These are phyloP conservation scores for Carex pumila DNA, from an alignment of 176 grass and related monocot genomes.

Conservation along the genomic window DNA sequence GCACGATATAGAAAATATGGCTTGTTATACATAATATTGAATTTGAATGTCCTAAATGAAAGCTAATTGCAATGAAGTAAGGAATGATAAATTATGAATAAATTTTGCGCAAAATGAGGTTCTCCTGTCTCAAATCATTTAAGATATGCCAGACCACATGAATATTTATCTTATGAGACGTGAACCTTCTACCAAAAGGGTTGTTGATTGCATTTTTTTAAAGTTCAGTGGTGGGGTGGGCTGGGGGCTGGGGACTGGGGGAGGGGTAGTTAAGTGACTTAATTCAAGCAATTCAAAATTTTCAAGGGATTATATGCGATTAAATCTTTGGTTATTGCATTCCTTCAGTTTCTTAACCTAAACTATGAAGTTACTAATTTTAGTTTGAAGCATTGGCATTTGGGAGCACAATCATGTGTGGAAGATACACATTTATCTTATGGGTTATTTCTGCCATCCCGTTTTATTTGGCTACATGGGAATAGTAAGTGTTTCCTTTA, in stretches of 20 bases:
- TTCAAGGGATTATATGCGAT: not conserved
- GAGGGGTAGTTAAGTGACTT: not conserved
- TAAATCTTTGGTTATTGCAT: constrained; percentile 6
- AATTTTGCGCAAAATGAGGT: not conserved
- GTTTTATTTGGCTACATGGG: constrained; percentile 97
- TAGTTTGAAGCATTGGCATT: constrained; percentile 96
- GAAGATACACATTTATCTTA: constrained; percentile 59
- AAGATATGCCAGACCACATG: not conserved
- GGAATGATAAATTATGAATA: not conserved
- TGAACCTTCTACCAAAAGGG: not conserved
- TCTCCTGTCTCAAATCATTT: not conserved
- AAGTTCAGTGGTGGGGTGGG: not conserved
- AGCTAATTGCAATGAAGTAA: not conserved
- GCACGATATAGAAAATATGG: not conserved
- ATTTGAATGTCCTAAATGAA: not conserved
- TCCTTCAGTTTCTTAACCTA: not conserved
- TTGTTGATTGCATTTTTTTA: not conserved
- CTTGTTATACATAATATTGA: not conserved
- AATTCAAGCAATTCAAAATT: no score
- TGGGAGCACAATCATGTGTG: constrained; percentile 87
- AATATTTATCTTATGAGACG: not conserved
- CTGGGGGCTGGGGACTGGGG: not conserved
- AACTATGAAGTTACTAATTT: constrained; percentile 22
- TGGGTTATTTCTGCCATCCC: constrained; percentile 72
- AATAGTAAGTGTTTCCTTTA: constrained; percentile 63